phyloP scores from a whole-genome alignment of 768 basidiomycete genomes.

The Suillus bovinus region DNA sequence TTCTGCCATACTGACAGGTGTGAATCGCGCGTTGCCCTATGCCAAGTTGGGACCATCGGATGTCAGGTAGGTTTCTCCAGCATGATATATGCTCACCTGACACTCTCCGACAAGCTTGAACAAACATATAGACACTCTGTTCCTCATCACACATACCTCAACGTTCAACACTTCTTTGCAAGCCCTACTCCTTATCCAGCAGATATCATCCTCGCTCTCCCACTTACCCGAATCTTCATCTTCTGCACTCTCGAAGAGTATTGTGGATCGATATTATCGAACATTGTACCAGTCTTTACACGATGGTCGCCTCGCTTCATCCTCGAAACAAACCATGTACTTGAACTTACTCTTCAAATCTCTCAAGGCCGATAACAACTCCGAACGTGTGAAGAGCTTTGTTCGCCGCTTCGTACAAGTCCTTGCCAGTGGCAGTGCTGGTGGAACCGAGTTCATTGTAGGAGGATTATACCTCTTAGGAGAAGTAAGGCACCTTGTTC shows the following conservation, averaged over 20 bases:
- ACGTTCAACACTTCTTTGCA: constrained; percentile 98
- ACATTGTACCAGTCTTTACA: constrained; percentile 88
- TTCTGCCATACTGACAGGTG: constrained; percentile 89
- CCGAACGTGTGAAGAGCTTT: constrained; percentile 73
- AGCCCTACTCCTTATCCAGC: constrained; percentile 85
- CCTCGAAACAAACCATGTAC: constrained; percentile 96
- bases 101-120: constrained; percentile 54
- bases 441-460: constrained; percentile 84
- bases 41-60: constrained; percentile 76
- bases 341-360: constrained; percentile 92
- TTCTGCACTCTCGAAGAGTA: constrained; percentile 43
- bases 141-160: constrained; percentile 91
- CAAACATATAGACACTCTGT: constrained; percentile 89
- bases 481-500: constrained; percentile 56
- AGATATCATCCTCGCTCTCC: constrained; percentile 63
- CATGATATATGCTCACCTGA: background rate
- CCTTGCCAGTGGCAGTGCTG: constrained; percentile 64
- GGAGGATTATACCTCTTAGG: constrained; percentile 87
- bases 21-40: constrained; percentile 94
- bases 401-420: constrained; percentile 84
- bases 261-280: constrained; percentile 72
- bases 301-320: constrained; percentile 75
- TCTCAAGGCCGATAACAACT: constrained; percentile 64
- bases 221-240: constrained; percentile 41
- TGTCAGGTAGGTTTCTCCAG: constrained; percentile 48